These are phyloP conservation scores for Beta vulgaris DNA, from an alignment of 148 eudicot genomes.

Conservation along the genomic window DNA sequence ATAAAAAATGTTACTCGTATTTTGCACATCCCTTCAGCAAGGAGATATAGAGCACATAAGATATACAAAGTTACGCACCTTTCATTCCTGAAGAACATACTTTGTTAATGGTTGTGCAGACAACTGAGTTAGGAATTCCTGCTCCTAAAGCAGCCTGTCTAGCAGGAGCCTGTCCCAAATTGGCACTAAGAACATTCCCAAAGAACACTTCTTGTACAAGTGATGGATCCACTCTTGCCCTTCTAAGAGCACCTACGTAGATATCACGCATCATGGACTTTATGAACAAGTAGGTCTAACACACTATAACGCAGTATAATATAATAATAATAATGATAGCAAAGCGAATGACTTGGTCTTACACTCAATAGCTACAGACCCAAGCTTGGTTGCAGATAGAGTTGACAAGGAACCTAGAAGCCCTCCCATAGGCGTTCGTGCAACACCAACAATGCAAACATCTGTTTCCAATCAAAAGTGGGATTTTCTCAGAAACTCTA, in stretches of 20 bases:
- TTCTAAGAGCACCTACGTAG: slow-evolving; percentile 64
- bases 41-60: neutral
- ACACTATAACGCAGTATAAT: neutral
- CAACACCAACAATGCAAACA: slow-evolving; percentile 90
- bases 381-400: slow-evolving; percentile 89
- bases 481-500: neutral
- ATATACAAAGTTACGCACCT: slow-evolving; percentile 43
- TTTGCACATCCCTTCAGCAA: slow-evolving; percentile 1
- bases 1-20: slow-evolving; percentile 15
- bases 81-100: slow-evolving; percentile 95
- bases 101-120: slow-evolving; percentile 94
- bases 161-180: slow-evolving; percentile 99
- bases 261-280: slow-evolving; percentile 4
- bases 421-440: slow-evolving; percentile 86
- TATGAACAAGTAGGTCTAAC: neutral
- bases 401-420: slow-evolving; percentile 91
- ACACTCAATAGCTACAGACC: slow-evolving; percentile 78
- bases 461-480: slow-evolving; percentile 40
- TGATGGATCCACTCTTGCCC: slow-evolving; percentile 75
- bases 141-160: slow-evolving; percentile 96
- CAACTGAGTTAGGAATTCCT: slow-evolving; percentile 76
- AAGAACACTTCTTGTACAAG: slow-evolving; percentile 88
- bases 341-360: slow-evolving; percentile 17
- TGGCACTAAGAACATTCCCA: slow-evolving; percentile 95
- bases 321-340: too few relatives aligned